Percentiles rank a stretch among this genome's conserved stretches.
These are phyloP conservation scores for Anacardium occidentale DNA, from an alignment of 345 rosid genomes.

Conservation along the genomic window DNA sequence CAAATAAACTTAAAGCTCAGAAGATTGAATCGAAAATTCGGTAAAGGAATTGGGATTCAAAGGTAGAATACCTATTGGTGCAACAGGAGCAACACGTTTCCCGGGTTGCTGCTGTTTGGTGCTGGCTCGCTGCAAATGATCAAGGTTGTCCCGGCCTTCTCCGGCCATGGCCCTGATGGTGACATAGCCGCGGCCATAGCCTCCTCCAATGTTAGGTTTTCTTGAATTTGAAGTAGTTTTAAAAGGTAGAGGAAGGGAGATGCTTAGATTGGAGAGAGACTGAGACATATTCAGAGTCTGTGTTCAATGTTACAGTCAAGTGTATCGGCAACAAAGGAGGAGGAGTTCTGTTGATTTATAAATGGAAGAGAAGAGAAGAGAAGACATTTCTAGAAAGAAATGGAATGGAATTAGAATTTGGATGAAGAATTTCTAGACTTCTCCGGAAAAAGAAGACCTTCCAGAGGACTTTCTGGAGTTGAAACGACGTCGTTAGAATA, in stretches of 20 bases:
- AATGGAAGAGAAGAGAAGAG: conserved; percentile 19
- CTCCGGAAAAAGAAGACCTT: conserved; percentile 20
- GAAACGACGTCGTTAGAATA: neutral
- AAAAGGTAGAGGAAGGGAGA: conserved; percentile 24
- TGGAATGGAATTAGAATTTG: neutral
- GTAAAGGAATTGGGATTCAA: too few relatives aligned
- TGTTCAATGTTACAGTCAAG: neutral
- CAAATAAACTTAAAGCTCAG: too few relatives aligned
- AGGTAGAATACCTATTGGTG: conserved; percentile 38
- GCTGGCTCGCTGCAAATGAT: conserved; percentile 44
- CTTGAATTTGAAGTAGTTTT: neutral
- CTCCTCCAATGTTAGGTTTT: neutral
- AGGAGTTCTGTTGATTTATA: neutral
- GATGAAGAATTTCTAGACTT: conserved; percentile 28
- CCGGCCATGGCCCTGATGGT: conserved; percentile 30
- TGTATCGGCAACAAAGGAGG: neutral
- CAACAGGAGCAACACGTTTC: conserved; percentile 38
- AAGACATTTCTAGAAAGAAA: conserved; percentile 36
- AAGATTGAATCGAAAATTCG: too few relatives aligned
- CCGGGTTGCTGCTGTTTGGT: conserved; percentile 25
- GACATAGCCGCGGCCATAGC: neutral
- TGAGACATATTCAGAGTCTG: conserved; percentile 28
- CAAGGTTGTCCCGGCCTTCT: conserved; percentile 42
- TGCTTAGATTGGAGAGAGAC: conserved; percentile 29
- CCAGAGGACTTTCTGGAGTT: too few relatives aligned